Base-by-base conservation (phyloP, 2,329 filamentous ascomycete genomes). In the Lachnum nothofagi region DNA sequence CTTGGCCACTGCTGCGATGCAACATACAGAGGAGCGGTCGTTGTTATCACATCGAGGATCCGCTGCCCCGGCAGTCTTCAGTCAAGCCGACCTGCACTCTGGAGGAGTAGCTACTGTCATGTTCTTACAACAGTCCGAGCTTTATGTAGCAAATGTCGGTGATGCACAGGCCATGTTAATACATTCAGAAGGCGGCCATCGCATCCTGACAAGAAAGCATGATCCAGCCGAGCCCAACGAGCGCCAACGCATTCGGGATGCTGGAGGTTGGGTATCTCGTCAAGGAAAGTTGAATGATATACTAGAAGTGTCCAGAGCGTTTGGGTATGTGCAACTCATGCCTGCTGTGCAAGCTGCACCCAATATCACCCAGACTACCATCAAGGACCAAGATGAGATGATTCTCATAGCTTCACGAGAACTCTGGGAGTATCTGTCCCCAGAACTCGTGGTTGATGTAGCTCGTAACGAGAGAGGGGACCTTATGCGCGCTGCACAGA, bases 131-230 rank as follows among this genome's bases (percentile, higher is more conserved):
- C 85, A 87, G 58, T 91, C 89, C 68, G 89, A 97, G 60, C 77
- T 98, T 3, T 96, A 88, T 63, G 85, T 97, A 46, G 93, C 91
- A 54, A 98, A 98, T 61, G 88, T 98, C 19, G 93, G 93, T 44
- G 90, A 98, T 68, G 89, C 87, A 4, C 90, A 97, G 68, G 91
- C 91, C n/a, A 86, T 98, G 70, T 77, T 97, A 17, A 93, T 98
- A 55, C 87, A 91, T 61, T 88, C 87, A 1, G 90, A 95, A 65
- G 89, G 90, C 33, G 81, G 84, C 20, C 81, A 93, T 68, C 84
- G 83, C 61, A 83, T 91, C 56, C 75, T 98, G 57, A 97, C 93
- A 2, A 78, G 82, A 50, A 96, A 94, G 67, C 93, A 98, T 65
- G 91, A 97, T 62, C 93, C 93, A 5, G 91, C 91, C 0, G 90